These are phyloP conservation scores for Claviceps humidiphila DNA, from an alignment of 2,329 filamentous ascomycete genomes.

Conservation along the genomic window DNA sequence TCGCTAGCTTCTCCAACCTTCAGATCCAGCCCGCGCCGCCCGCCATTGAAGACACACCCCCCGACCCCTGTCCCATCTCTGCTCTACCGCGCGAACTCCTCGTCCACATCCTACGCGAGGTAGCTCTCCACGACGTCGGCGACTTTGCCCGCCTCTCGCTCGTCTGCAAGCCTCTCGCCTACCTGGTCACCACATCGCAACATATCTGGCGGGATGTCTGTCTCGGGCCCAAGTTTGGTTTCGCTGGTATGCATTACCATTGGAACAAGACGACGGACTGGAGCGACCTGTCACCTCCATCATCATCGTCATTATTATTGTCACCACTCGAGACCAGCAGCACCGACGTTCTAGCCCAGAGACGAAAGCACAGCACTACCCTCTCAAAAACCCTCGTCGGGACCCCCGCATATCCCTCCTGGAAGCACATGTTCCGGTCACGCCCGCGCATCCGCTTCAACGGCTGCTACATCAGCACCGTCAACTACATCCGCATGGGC, in stretches of 20 bases:
- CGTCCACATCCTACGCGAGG: slow-evolving; percentile 59
- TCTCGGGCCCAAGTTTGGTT: slow-evolving; percentile 59
- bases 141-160: slow-evolving; percentile 62
- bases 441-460: slow-evolving; percentile 87
- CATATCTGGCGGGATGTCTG: slow-evolving; percentile 73
- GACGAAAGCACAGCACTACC: slow-evolving; percentile 19
- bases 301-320: no score
- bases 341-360: slow-evolving; percentile 10
- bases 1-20: slow-evolving; percentile 59
- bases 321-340: neutral
- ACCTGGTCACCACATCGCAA: slow-evolving; percentile 71
- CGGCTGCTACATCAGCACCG: slow-evolving; percentile 90
- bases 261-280: slow-evolving; percentile 52
- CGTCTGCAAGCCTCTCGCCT: slow-evolving; percentile 81
- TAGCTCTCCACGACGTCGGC: slow-evolving; percentile 63
- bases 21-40: slow-evolving; percentile 56
- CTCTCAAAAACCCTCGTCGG: slow-evolving; percentile 28
- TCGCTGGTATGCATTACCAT: slow-evolving; percentile 69
- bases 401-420: slow-evolving; percentile 32
- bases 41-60: slow-evolving; percentile 54
- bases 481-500: slow-evolving; percentile 84
- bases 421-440: slow-evolving; percentile 61
- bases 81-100: slow-evolving; percentile 73
- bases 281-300: slow-evolving; percentile 25
- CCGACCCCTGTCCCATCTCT: slow-evolving; percentile 70